Base-by-base conservation (phyloP, 768 basidiomycete species). In the Tephrocybe sp. region DNA sequence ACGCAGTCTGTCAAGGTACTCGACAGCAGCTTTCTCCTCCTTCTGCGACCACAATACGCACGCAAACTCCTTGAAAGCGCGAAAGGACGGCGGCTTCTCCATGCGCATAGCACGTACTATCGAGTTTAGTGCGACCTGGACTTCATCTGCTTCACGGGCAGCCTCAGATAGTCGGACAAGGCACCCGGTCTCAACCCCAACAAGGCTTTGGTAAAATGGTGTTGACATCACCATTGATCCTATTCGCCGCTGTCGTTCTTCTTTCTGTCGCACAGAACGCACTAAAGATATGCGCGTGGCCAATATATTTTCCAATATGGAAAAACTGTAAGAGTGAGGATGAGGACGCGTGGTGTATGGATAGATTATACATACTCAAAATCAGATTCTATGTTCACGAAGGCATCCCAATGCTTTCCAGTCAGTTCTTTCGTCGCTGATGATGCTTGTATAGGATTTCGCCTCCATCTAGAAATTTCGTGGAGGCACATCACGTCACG, bases 11-110 rank as follows among this genome's bases (percentile, higher is more conserved):
- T 77, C 78, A 47, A 96, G 73, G 44, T 80, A 85, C 53, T 86
- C 80, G 39, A 95, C 86, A 0, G 96, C 95, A 3, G 87, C 67
- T 54, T 83, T 84, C 58, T 93, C 88, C 63, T 99, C 96, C 38
- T 82, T 84, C 53, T 91, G 87, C 9, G 81, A 68, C 93, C 96
- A 98, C 6, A 98, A 76, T 15, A 98, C 93, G 52, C 86, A 82
- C 14, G 96, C 88, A 58, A 92, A 93, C 63, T 97, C 95, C 59
- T 86, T 77, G 0, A 84, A 81, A 20, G 89, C 81, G 24, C 78
- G 74, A 3, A 80, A 73, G 14, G 69, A 71, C 0, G 77, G 63
- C 1, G 49, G 56, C 1, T 55, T 62, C 53, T 82, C 82, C 4
- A 94, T 68, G 32, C 70, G 73, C 62, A 89, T 87, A 0, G 93